Conservation (phyloP, 495 filamentous ascomycete species). For the Annulohypoxylon stygium region DNA sequence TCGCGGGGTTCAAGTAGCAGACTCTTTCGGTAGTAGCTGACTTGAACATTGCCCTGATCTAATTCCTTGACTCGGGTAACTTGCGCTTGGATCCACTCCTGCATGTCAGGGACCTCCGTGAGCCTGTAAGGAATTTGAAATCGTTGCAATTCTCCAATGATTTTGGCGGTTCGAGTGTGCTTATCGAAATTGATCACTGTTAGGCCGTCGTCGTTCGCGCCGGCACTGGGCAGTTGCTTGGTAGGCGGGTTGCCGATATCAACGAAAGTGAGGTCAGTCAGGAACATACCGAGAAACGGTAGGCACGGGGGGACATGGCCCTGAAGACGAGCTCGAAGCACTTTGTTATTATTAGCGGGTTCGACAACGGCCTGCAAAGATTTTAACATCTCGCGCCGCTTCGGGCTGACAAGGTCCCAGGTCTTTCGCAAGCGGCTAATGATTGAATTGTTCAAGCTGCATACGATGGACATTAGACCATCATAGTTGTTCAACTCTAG, state of each 20-base stretch:
- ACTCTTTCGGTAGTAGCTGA: slow-evolving; percentile 86
- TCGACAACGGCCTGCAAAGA: slow-evolving; percentile 85
- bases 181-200: slow-evolving; percentile 98
- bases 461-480: slow-evolving; percentile 95
- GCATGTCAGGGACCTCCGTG: slow-evolving; percentile 86
- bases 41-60: slow-evolving; percentile 83
- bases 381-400: slow-evolving; percentile 84
- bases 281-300: slow-evolving; percentile 96
- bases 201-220: slow-evolving; percentile 67
- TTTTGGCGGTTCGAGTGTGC: slow-evolving; percentile 91
- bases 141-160: slow-evolving; percentile 94
- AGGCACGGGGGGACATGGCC: slow-evolving; percentile 92
- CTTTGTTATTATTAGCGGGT: slow-evolving; percentile 88
- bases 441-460: slow-evolving; percentile 89
- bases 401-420: slow-evolving; percentile 90
- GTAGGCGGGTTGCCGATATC: slow-evolving; percentile 92
- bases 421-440: slow-evolving; percentile 92
- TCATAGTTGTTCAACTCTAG: slow-evolving; percentile 95
- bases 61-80: slow-evolving; percentile 82
- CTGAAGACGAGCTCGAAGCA: slow-evolving; percentile 88
- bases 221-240: slow-evolving; percentile 68
- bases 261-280: slow-evolving; percentile 89
- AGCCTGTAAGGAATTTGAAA: slow-evolving; percentile 97
- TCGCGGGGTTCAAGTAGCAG: slow-evolving; percentile 89
- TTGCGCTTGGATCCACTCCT: slow-evolving; percentile 92